These are phyloP conservation scores for Cladosporium oxysporum DNA, from an alignment of 2,329 filamentous ascomycete species.

Conservation along the genomic window DNA sequence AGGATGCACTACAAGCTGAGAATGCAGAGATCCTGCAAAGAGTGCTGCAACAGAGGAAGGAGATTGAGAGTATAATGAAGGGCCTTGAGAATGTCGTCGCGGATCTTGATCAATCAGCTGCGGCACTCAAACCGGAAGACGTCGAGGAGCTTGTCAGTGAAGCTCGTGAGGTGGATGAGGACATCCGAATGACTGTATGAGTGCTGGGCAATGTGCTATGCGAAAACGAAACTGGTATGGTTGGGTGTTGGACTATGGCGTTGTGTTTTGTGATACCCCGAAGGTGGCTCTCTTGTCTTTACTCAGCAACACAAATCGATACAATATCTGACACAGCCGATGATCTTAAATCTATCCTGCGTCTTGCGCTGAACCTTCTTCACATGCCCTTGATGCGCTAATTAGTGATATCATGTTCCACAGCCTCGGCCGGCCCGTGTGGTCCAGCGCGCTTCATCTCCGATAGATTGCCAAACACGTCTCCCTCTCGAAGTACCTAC, in stretches of 20 bases:
- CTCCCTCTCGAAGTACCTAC: neutral
- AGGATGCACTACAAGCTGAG: slow-evolving; percentile 52
- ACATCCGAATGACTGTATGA: slow-evolving; percentile 28
- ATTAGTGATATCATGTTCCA: neutral
- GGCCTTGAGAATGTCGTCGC: slow-evolving; percentile 58
- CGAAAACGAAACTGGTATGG: neutral
- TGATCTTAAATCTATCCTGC: neutral
- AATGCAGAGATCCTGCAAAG: slow-evolving; percentile 56
- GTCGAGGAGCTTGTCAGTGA: slow-evolving; percentile 33
- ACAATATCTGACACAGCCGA: neutral
- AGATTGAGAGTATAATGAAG: slow-evolving; percentile 58
- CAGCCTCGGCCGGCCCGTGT: slow-evolving; percentile 5
- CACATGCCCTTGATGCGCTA: neutral
- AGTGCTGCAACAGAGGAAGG: slow-evolving; percentile 55
- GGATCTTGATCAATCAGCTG: slow-evolving; percentile 56
- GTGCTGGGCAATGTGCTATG: neutral
- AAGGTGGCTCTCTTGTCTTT: neutral
- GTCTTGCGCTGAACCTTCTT: neutral
- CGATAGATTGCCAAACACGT: neutral
- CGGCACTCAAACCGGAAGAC: slow-evolving; percentile 39
- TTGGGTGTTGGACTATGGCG: slow-evolving; percentile 3
- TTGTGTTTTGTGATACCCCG: slow-evolving; percentile 16
- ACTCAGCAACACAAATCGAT: neutral
- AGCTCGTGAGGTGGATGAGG: slow-evolving; percentile 34
- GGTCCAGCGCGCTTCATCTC: slow-evolving; percentile 9